Percentiles rank a stretch among this genome's conserved stretches.
Conservation (phyloP, 1,284 basidiomycete species). For the Apiotrichum montevideense region DNA sequence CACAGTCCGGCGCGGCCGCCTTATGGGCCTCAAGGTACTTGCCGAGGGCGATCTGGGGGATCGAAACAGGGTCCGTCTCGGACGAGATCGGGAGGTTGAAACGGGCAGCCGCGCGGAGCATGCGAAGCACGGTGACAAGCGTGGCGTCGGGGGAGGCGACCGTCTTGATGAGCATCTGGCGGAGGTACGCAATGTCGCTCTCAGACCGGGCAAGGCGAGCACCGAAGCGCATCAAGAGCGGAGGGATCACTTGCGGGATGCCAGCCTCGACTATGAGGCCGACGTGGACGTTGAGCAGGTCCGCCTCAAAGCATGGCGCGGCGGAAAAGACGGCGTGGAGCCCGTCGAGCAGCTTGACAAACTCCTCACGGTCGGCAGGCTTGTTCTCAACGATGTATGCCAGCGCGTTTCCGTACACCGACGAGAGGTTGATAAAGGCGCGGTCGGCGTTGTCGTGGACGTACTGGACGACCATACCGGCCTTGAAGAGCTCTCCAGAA, state of each 20-base stretch:
- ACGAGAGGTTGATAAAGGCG: too few species aligned
- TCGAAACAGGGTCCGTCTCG: neutral
- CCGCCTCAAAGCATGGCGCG: conserved; percentile 2
- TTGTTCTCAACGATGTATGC: too few species aligned
- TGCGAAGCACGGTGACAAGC: conserved; percentile 9
- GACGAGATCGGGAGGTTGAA: conserved; percentile 9
- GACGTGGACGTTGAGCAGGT: conserved; percentile 8
- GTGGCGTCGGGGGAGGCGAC: conserved; percentile 7
- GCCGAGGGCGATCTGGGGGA: conserved; percentile 18
- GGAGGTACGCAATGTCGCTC: neutral
- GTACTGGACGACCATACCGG: neutral
- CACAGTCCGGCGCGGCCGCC: neutral
- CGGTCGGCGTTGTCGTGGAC: neutral
- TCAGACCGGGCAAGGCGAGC: neutral
- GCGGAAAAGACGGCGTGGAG: conserved; percentile 13
- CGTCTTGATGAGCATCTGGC: neutral
- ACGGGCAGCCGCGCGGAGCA: conserved; percentile 13
- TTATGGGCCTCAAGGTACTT: conserved; percentile 17
- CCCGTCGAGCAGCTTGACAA: conserved; percentile 1
- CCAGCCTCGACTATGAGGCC: conserved; percentile 9
- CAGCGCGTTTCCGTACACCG: too few species aligned
- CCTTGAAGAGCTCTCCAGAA: conserved; percentile 51
- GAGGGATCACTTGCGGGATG: conserved; percentile 9
- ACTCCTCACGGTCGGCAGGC: too few species aligned
- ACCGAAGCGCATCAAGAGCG: conserved; percentile 1